Conservation (phyloP, 257 asterid genomes). For the Solanum phureja region DNA sequence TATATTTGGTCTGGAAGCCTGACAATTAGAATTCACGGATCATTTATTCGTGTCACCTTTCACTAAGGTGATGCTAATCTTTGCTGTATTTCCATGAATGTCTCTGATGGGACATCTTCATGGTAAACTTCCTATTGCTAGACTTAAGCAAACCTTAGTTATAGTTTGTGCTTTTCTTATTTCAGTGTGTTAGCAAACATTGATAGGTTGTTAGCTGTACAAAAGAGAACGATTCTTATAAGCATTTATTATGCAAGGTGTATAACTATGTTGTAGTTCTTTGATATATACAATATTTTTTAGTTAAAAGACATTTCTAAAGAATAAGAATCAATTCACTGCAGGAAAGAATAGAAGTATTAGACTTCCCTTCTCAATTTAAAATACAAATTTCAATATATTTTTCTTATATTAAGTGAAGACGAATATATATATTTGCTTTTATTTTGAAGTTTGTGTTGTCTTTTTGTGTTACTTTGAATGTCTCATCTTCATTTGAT, state of each 20-base stretch:
- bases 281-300: background rate
- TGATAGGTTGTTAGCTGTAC: background rate
- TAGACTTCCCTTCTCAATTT: background rate
- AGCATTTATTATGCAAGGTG: background rate
- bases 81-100: background rate
- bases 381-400: background rate
- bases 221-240: background rate
- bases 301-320: background rate
- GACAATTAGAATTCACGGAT: background rate
- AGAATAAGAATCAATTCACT: background rate
- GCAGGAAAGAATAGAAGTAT: background rate
- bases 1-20: background rate
- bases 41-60: background rate
- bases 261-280: background rate
- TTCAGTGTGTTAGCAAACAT: background rate
- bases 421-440: background rate
- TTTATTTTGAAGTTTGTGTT: background rate
- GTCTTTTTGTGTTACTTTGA: background rate
- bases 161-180: background rate
- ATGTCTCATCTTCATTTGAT: background rate
- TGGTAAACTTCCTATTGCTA: background rate
- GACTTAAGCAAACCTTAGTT: background rate
- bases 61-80: background rate
- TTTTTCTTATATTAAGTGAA: background rate
- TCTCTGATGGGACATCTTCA: background rate